Base-by-base conservation (phyloP, 164 flowering plant genomes). In the Warburgia ugandensis region DNA sequence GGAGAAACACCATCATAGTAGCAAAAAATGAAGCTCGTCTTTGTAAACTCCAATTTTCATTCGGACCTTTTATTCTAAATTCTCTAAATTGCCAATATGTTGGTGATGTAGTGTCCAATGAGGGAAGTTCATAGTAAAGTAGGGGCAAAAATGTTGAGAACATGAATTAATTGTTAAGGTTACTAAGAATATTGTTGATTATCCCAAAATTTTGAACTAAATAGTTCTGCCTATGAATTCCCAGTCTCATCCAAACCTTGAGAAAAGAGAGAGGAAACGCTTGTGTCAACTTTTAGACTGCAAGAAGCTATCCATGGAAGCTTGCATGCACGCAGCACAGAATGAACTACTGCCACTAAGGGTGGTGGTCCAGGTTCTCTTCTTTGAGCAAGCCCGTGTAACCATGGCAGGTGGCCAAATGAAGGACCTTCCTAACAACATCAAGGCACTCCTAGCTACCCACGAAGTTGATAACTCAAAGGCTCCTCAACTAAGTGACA, bases 301-400 rank as follows among this genome's bases (percentile, higher is more conserved):
- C 92, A 89, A 78, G 60, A 94, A 84, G 60, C 73, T 94, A 10
- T 89, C 99, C 3, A 62, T 89, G 74, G 86, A 86, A 55, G 84
- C 83, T 16, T 86, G 97, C 58, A 84, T 83, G 77, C 90, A 89
- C 45, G 99, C 99, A 0, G 97, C 97, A 23, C 94, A 88, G 43
- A 94, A 94, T 38, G 97, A 94, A 74, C 59, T 70, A 45, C 90
- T 94, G 11, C 99, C 99, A 0, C 60, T 94, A 8, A 74, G 99
- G 58, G 88, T 94, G 20, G 92, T 94, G 13, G 97, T 94, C 29
- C 99, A 89, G 70, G 96, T 94, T 44, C 88, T 94, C 43, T 94
- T 94, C 79, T 83, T 72, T 46, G 96, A 94, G 68, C 97, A 94
- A 62, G 84, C 86, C 2, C 67, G 95, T 49, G 81, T 89, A 1